Evolutionary conservation across 345 rosid genomes (phyloP), one percentile per base, ranked within the genome.

Genomic region (Brassica incana): DNA sequence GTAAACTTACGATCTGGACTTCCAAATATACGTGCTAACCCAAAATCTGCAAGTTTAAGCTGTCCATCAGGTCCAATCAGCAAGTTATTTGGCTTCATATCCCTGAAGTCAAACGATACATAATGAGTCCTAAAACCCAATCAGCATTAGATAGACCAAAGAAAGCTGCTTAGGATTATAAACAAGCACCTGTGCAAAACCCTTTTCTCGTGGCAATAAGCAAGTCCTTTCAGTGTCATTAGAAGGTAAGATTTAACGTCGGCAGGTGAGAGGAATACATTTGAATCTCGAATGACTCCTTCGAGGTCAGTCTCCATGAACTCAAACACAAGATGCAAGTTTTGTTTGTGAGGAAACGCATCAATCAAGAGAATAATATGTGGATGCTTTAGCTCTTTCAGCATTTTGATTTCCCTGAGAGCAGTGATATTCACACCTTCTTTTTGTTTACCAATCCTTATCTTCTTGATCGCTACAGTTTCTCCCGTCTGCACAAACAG

Each of bases 221-320:
- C 60, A 54, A 54, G 60, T 54, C 60, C 60, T 16, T 54, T 15
- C 2, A 54, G 9, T 6, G 23, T 54, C 60, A 54, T 54, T 6
- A 54, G 60, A 6, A 54, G 60, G 23, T 54, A 54, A 54, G 60
- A 54, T 54, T 54, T 54, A 0, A 54, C 23, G 0, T 54, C 60
- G 0, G 60, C 23, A 54, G 60, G 60, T 6, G 60, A 54, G 1
- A 54, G 23, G 60, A 54, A 54, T 6, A 54, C 3, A 10, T 54
- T 54, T 0, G 60, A 54, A 54, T 54, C 60, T 1, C 60, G 60
- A 15, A 54, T 54, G 3, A 54, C 23, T 5, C 60, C 60, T 54
- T 54, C 60, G 23, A 52, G 59, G 59, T 52, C 59, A 52, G 59
- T 52, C 59, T 52, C 59, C 59, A 52, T 52, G 59, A 52, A 52